phyloP scores from a whole-genome alignment of 2,329 filamentous ascomycete species.

The Scedosporium aurantiacum region DNA sequence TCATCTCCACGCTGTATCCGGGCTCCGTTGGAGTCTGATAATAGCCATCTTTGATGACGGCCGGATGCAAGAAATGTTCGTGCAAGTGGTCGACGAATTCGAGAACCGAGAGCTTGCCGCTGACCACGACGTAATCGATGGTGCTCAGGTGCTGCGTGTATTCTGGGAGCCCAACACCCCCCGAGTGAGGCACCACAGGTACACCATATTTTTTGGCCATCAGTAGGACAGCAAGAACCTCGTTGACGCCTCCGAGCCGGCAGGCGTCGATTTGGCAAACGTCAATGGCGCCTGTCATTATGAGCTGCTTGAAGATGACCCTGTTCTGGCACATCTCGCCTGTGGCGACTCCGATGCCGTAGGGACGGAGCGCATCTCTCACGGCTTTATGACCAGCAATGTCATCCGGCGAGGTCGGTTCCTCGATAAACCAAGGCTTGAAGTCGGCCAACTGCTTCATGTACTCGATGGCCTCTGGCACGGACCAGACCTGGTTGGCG shows the following conservation, averaged over 20 bases:
- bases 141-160: constrained; percentile 90
- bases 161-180: constrained; percentile 82
- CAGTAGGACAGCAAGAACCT: constrained; percentile 80
- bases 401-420: constrained; percentile 84
- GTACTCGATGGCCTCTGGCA: constrained; percentile 78
- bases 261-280: constrained; percentile 87
- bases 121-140: constrained; percentile 84
- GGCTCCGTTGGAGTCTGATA: constrained; percentile 76
- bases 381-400: constrained; percentile 80
- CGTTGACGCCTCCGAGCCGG: constrained; percentile 81
- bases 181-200: constrained; percentile 80
- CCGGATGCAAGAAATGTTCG: constrained; percentile 81
- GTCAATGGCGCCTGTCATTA: constrained; percentile 70
- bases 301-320: constrained; percentile 86
- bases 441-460: constrained; percentile 75
- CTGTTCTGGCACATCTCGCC: constrained; percentile 96
- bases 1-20: constrained; percentile 93
- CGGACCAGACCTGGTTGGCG: constrained; percentile 87
- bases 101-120: constrained; percentile 67
- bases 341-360: constrained; percentile 74
- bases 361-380: constrained; percentile 63
- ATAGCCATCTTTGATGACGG: constrained; percentile 71
- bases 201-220: constrained; percentile 71
- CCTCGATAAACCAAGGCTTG: constrained; percentile 90
- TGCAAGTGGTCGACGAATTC: constrained; percentile 92